A percentile compares a stretch with the other conserved stretches of the same genome.
Conservation (phyloP, 768 basidiomycete genomes). For the Mycena crocata region DNA sequence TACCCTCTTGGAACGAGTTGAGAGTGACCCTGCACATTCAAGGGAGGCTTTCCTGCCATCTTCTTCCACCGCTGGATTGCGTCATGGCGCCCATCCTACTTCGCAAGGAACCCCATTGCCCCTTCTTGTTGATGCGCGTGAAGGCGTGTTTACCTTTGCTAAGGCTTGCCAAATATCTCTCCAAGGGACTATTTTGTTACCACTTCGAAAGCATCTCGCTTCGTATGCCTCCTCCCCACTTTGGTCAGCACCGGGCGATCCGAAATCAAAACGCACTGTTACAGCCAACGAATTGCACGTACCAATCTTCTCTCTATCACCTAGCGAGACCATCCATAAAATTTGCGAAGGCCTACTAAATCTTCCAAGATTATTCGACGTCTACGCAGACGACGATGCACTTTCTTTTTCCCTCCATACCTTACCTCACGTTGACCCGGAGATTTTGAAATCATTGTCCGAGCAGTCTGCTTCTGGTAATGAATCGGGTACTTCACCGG, state of each 20-base stretch:
- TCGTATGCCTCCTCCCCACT: conserved; percentile 74
- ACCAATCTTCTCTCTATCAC: conserved; percentile 93
- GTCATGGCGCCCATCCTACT: conserved; percentile 36
- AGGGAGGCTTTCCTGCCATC: conserved; percentile 40
- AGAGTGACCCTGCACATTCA: conserved; percentile 51
- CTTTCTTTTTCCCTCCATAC: conserved; percentile 89
- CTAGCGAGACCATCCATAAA: conserved; percentile 87
- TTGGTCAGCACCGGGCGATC: conserved; percentile 71
- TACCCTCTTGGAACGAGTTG: conserved; percentile 64
- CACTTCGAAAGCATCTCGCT: conserved; percentile 78
- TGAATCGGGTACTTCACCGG: conserved; percentile 45
- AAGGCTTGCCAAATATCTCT: conserved; percentile 80
- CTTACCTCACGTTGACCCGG: conserved; percentile 75
- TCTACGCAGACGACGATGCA: conserved; percentile 93
- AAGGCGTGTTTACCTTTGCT: conserved; percentile 72
- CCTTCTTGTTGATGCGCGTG: conserved; percentile 66
- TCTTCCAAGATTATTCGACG: conserved; percentile 92
- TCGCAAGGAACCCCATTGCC: conserved; percentile 44
- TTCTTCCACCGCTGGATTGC: conserved; percentile 45
- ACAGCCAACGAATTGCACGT: conserved; percentile 71
- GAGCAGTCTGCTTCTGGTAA: conserved; percentile 48
- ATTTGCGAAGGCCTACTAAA: conserved; percentile 96
- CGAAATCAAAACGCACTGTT: conserved; percentile 58
- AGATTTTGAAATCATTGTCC: conserved; percentile 59
- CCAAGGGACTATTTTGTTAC: conserved; percentile 86